Conservation (phyloP, 768 basidiomycete species). For the Strobilomyces echinocephalus region DNA sequence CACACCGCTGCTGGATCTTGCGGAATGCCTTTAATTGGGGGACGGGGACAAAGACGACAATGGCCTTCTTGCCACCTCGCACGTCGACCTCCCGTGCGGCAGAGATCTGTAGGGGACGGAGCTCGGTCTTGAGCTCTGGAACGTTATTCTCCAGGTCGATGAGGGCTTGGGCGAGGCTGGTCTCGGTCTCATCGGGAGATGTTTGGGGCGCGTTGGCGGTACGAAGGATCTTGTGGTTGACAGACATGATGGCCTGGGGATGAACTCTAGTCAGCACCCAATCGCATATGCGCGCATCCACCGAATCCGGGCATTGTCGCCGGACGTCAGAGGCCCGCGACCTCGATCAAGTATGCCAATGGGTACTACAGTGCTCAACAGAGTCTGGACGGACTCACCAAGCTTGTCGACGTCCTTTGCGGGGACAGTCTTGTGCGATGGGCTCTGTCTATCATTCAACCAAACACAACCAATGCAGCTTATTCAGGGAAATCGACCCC, state of each 20-base stretch:
- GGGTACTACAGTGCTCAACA: conserved; percentile 8
- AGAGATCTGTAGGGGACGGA: conserved; percentile 93
- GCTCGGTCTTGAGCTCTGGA: conserved; percentile 95
- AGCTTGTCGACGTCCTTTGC: conserved; percentile 44
- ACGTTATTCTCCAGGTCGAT: conserved; percentile 98
- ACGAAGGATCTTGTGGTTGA: conserved; percentile 86
- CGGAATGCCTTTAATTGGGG: conserved; percentile 98
- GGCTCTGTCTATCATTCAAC: conserved; percentile 7
- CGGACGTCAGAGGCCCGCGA: conserved; percentile 12
- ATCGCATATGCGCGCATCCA: conserved; percentile 47
- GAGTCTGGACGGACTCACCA: conserved; percentile 54
- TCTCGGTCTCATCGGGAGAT: conserved; percentile 88
- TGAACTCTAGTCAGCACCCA: conserved; percentile 41
- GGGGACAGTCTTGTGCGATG: conserved; percentile 10
- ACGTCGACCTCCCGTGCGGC: conserved; percentile 99
- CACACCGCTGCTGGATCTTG: conserved; percentile 91
- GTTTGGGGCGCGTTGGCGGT: conserved; percentile 93
- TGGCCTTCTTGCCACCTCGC: conserved; percentile 98
- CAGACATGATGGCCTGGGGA: conserved; percentile 51
- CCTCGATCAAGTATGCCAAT: conserved; percentile 22
- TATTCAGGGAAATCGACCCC: conserved; percentile 14
- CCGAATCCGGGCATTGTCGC: conserved; percentile 34
- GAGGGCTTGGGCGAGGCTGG: conserved; percentile 88
- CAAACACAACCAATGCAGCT: conserved; percentile 29
- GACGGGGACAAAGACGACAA: conserved; percentile 96